Base-by-base conservation (phyloP, 257 asterid genomes). In the Cruciata laevipes region DNA sequence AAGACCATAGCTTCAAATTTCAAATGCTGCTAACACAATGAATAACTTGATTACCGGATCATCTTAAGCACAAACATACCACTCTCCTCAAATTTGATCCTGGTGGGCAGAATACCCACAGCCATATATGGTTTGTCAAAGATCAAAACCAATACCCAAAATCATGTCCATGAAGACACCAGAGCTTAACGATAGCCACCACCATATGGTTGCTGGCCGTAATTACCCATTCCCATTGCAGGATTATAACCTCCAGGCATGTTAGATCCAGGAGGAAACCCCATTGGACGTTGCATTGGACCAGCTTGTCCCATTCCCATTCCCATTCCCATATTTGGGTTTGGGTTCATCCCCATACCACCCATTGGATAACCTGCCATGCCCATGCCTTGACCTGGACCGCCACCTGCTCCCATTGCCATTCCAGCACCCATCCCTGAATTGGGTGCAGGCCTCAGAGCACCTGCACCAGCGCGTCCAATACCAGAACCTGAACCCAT, bases 401-500 rank as follows among this genome's bases (percentile, higher is more conserved):
- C 73, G 62, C 81, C 65, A 32, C 82, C 85, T 76, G 81, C 20
- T 24, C 77, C 74, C 72, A 76, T 75, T 38, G 84, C 88, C 84
- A 82, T 75, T 32, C 93, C 91, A 14, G 88, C 32, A 75, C 95
- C 86, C 81, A 83, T 73, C 91, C 80, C 76, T 69, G 80, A 76
- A 77, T 83, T 90, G 61, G 82, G 73, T 7, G 79, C 73, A 42
- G 97, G 85, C 83, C 96, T 83, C 38, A 87, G 76, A 66, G 74
- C 83, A 74, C 83, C 75, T 0, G 91, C 93, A 77, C 96, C 96
- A 73, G 88, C 89, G 49, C 91, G 90, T 37, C 96, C 99, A 51
- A 88, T 72, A 52, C 99, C 99, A 67, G 97, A 85, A 77, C 99
- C 97, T 21, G 91, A 81, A 58, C 99, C 99, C 99, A 94, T 94